Evolutionary conservation across 2,329 filamentous ascomycete genomes (phyloP).

Genomic region (Xylariaceae sp.): DNA sequence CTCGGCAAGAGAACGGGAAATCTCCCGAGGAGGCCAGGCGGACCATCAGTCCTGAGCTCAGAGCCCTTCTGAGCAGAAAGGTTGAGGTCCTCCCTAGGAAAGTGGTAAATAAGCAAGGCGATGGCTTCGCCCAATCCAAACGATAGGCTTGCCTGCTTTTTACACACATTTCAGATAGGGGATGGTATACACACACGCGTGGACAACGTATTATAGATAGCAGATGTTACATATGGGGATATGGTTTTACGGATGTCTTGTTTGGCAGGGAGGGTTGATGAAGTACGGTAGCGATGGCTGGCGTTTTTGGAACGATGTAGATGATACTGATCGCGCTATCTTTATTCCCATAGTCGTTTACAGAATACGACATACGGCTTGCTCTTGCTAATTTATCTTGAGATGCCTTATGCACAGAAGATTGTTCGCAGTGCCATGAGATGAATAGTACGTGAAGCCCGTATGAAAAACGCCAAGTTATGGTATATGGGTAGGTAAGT

Average conservation of each 20-base stretch:
- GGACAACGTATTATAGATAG: neutral
- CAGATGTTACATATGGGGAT: neutral
- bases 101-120: slow-evolving; percentile 26
- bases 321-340: too few relatives aligned
- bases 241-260: neutral
- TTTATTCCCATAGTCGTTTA: too few relatives aligned
- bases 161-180: slow-evolving; percentile 8
- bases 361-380: too few relatives aligned
- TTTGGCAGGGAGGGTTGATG: neutral
- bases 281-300: slow-evolving; percentile 2
- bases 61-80: slow-evolving; percentile 45
- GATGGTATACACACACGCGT: slow-evolving; percentile 4
- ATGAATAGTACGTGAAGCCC: too few relatives aligned
- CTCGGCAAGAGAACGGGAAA: slow-evolving; percentile 32
- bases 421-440: too few relatives aligned
- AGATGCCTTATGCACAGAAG: too few relatives aligned
- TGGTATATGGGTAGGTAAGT: too few relatives aligned
- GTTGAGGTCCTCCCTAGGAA: slow-evolving; percentile 30
- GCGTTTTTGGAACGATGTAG: neutral
- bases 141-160: neutral
- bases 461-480: too few relatives aligned
- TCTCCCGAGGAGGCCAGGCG: slow-evolving; percentile 37
- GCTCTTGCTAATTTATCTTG: too few relatives aligned
- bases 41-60: slow-evolving; percentile 53
- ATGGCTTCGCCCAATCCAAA: slow-evolving; percentile 21